Conservation (phyloP, 106 monocot species). For the Dioscorea zingiberensis region DNA sequence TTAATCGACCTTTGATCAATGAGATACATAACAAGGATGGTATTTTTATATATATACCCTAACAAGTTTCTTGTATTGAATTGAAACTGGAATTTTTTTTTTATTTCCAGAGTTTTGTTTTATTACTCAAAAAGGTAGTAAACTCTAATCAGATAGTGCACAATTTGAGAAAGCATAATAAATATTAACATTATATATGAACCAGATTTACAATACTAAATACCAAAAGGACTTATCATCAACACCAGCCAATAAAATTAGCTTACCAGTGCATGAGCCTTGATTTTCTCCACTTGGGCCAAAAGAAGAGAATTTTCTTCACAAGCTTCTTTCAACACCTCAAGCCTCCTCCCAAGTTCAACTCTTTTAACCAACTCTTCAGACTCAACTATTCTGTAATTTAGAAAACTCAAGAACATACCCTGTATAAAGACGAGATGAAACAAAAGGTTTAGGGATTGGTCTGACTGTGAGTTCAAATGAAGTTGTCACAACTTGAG, state of each 20-base stretch:
- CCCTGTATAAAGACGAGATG: slow-evolving; percentile 35
- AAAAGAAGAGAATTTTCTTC: slow-evolving; percentile 77
- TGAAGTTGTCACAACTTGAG: not conserved
- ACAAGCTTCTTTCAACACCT: slow-evolving; percentile 57
- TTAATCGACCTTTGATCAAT: no score
- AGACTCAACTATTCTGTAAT: slow-evolving; percentile 23
- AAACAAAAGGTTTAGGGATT: not conserved
- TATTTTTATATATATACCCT: no score
- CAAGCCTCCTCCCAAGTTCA: slow-evolving; percentile 45
- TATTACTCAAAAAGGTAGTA: not conserved
- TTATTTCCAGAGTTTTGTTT: not conserved
- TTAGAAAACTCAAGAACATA: slow-evolving; percentile 47
- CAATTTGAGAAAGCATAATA: not conserved
- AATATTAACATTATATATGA: not conserved
- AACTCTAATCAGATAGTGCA: not conserved
- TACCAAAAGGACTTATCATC: not conserved
- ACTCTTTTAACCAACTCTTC: slow-evolving; percentile 12
- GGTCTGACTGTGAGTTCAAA: not conserved
- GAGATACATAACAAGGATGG: no score
- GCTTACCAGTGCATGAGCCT: slow-evolving; percentile 11
- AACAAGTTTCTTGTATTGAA: no score
- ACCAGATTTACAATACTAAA: not conserved
- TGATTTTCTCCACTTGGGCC: slow-evolving; percentile 46
- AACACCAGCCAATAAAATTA: not conserved
- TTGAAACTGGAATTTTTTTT: no score